These are phyloP conservation scores for Pseudopithomyces chartarum DNA, from an alignment of 2,329 filamentous ascomycete genomes.

Conservation along the genomic window DNA sequence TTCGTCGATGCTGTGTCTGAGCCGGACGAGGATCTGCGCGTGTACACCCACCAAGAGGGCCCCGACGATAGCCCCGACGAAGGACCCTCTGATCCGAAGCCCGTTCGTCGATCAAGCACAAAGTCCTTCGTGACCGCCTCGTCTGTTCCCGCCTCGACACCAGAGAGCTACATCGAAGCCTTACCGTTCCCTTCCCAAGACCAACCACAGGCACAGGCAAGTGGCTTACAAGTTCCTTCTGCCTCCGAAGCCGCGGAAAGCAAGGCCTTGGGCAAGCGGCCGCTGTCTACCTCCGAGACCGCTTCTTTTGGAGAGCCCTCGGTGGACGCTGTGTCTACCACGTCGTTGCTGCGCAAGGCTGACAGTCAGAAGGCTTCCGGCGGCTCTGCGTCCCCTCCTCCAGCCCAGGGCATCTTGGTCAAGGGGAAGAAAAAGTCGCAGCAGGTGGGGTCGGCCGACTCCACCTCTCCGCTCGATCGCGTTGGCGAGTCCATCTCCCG, in stretches of 20 bases:
- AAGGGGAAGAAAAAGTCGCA: conserved; percentile 35
- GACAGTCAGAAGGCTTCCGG: conserved; percentile 37
- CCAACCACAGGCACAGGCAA: conserved; percentile 29
- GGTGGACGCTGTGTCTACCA: conserved; percentile 44
- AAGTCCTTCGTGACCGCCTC: conserved; percentile 41
- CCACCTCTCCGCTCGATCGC: conserved; percentile 9
- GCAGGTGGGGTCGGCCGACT: conserved; percentile 23
- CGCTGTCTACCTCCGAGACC: conserved; percentile 36
- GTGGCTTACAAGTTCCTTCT: conserved; percentile 36
- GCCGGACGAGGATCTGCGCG: conserved; percentile 29
- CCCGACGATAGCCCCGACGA: conserved; percentile 11
- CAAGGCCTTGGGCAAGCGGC: conserved; percentile 32
- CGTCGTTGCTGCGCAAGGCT: conserved; percentile 43
- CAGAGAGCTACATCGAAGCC: conserved; percentile 12
- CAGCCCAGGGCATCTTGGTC: conserved; percentile 35
- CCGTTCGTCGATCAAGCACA: conserved; percentile 31
- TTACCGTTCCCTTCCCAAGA: conserved; percentile 14
- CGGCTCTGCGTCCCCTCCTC: conserved; percentile 22
- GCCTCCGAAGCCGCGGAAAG: conserved; percentile 17
- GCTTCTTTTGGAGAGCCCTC: conserved; percentile 31
- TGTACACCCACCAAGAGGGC: conserved; percentile 22
- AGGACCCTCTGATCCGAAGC: conserved; percentile 9
- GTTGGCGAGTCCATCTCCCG: conserved; percentile 22
- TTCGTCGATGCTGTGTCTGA: conserved; percentile 40
- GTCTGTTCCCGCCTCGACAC: conserved; percentile 16